Evolutionary conservation across 495 filamentous ascomycete species (phyloP).

Genomic region (Pseudomonodictys pantanalensis): DNA sequence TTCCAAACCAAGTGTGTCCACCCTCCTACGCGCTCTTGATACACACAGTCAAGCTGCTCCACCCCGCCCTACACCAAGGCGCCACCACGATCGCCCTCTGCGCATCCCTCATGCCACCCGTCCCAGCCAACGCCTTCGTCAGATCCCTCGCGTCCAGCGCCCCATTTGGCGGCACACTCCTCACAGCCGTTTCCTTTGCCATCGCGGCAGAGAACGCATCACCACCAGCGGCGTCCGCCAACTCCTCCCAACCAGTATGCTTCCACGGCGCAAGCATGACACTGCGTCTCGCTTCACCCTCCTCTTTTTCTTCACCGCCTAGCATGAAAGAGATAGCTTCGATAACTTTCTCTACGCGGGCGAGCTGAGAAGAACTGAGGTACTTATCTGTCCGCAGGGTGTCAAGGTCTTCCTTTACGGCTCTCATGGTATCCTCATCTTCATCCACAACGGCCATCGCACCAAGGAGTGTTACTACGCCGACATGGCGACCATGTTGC

Average conservation of each 20-base stretch:
- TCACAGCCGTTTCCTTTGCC: conserved; percentile 74
- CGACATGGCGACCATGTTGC: conserved; percentile 66
- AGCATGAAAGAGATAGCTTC: conserved; percentile 52
- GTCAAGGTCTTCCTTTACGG: conserved; percentile 75
- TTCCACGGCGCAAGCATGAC: conserved; percentile 75
- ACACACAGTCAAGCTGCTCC: conserved; percentile 49
- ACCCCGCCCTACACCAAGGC: conserved; percentile 70
- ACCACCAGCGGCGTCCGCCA: conserved; percentile 52
- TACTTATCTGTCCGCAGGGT: conserved; percentile 62
- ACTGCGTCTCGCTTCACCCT: conserved; percentile 42
- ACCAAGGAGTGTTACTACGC: conserved; percentile 73
- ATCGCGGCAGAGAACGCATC: conserved; percentile 67
- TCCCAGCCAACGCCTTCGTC: conserved; percentile 72
- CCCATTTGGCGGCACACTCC: conserved; percentile 66
- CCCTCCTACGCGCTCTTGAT: neutral
- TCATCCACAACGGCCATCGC: conserved; percentile 76
- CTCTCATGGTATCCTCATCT: conserved; percentile 73
- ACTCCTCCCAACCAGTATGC: conserved; percentile 71
- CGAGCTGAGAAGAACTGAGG: conserved; percentile 47
- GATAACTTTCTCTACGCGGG: conserved; percentile 57
- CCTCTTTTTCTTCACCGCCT: conserved; percentile 31
- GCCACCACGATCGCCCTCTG: conserved; percentile 76
- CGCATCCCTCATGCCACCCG: conserved; percentile 66
- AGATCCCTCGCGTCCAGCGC: conserved; percentile 65
- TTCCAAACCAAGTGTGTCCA: neutral